Percentiles rank a stretch among this genome's conserved stretches.
These are phyloP conservation scores for Acer campestre DNA, from an alignment of 345 rosid species.

Conservation along the genomic window DNA sequence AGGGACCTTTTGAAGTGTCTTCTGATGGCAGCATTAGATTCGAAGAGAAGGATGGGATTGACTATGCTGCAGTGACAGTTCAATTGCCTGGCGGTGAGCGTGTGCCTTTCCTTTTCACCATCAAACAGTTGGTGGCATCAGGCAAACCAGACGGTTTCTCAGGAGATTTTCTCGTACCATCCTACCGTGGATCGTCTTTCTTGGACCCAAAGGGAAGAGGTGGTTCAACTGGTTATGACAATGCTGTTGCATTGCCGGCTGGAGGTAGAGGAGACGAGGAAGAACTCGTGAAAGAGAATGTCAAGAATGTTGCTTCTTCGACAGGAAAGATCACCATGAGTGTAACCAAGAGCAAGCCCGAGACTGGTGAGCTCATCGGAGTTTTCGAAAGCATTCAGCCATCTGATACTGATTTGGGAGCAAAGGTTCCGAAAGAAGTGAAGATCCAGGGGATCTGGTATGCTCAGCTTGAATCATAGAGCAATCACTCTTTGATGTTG, in stretches of 20 bases:
- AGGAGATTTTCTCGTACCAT: constrained; percentile 75
- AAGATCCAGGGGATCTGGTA: constrained; percentile 97
- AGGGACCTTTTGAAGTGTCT: constrained; percentile 91
- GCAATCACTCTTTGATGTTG: neutral
- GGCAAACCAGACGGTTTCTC: constrained; percentile 80
- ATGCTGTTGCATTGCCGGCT: constrained; percentile 88
- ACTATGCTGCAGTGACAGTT: constrained; percentile 84
- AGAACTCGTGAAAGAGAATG: constrained; percentile 80
- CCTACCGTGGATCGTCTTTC: constrained; percentile 84
- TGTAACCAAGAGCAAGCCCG: constrained; percentile 82
- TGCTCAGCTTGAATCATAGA: constrained; percentile 84
- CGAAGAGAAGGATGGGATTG: constrained; percentile 87
- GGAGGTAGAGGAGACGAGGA: constrained; percentile 99
- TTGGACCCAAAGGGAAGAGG: constrained; percentile 96
- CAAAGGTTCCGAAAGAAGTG: constrained; percentile 93
- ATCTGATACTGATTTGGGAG: constrained; percentile 97
- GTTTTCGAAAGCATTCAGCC: constrained; percentile 98
- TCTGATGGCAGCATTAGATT: constrained; percentile 62
- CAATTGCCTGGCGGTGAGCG: constrained; percentile 91
- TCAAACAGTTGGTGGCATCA: constrained; percentile 77
- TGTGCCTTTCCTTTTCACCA: constrained; percentile 86
- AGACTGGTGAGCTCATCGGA: constrained; percentile 89
- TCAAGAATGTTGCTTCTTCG: constrained; percentile 66
- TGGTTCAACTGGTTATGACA: constrained; percentile 88
- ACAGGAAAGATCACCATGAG: constrained; percentile 81